phyloP scores from a whole-genome alignment of 2,329 filamentous ascomycete species.

The Xylariales sp. region DNA sequence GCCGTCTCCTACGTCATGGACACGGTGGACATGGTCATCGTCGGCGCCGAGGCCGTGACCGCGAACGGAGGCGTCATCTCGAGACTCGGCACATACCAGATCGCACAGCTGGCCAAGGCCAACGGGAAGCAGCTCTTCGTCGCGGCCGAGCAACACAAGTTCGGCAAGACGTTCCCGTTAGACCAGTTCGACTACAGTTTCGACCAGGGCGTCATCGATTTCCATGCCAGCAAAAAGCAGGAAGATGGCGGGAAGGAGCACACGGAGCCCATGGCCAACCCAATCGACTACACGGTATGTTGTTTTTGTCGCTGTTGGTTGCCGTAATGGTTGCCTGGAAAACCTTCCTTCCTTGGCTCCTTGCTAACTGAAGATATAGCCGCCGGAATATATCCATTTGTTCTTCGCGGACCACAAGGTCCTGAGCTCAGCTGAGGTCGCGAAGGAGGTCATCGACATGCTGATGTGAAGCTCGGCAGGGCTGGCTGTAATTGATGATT shows the following conservation, averaged over 20 bases:
- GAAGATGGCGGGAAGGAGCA: constrained; percentile 7
- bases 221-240: constrained; percentile 15
- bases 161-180: constrained; percentile 80
- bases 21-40: constrained; percentile 64
- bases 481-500: too few species aligned
- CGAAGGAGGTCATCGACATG: constrained; percentile 27
- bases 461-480: too few species aligned
- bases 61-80: constrained; percentile 93
- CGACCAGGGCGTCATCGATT: constrained; percentile 31
- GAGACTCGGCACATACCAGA: constrained; percentile 78
- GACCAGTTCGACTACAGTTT: constrained; percentile 56
- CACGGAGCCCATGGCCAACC: constrained; percentile 12
- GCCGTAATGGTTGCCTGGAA: too few species aligned
- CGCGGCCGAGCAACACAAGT: constrained; percentile 94
- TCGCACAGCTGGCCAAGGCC: constrained; percentile 73
- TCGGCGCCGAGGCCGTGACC: constrained; percentile 79
- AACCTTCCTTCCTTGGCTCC: too few species aligned
- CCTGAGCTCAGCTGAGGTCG: constrained; percentile 23
- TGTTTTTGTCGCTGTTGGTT: too few species aligned
- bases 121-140: constrained; percentile 71
- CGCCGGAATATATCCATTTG: constrained; percentile 23
- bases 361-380: too few species aligned
- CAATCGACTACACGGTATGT: constrained; percentile 25
- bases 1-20: constrained; percentile 76
- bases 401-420: constrained; percentile 27